These are phyloP conservation scores for Pachysandra terminalis DNA, from an alignment of 164 flowering plant species.

Conservation along the genomic window DNA sequence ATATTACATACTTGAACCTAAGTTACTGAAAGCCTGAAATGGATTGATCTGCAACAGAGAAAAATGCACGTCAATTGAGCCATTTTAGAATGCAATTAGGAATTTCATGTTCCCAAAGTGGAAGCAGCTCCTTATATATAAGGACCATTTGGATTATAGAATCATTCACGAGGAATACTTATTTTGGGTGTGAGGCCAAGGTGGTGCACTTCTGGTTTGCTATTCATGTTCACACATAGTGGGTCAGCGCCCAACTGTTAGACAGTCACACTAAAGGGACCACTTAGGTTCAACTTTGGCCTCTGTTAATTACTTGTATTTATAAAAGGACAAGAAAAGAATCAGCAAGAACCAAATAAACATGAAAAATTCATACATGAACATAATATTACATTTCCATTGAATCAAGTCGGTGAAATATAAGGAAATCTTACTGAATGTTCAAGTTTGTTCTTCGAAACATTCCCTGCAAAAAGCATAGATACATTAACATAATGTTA, in stretches of 20 bases:
- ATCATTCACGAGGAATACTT: too few relatives aligned
- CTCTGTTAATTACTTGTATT: too few relatives aligned
- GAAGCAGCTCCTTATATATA: too few relatives aligned
- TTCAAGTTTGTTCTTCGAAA: slow-evolving; percentile 39
- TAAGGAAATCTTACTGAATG: slow-evolving; percentile 44
- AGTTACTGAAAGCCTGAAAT: too few relatives aligned
- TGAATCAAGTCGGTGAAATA: not conserved
- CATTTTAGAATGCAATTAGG: too few relatives aligned
- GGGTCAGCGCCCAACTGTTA: not conserved
- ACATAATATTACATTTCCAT: not conserved
- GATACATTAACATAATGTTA: not conserved
- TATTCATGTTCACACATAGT: not conserved
- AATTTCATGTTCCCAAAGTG: too few relatives aligned
- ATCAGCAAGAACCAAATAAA: not conserved
- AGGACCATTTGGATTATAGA: too few relatives aligned
- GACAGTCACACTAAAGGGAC: too few relatives aligned
- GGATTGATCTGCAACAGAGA: too few relatives aligned
- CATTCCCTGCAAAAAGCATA: slow-evolving; percentile 45
- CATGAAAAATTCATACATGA: not conserved
- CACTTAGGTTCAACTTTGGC: too few relatives aligned
- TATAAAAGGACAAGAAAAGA: not conserved
- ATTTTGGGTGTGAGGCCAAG: not conserved
- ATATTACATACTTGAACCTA: too few relatives aligned
- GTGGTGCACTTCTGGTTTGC: not conserved
- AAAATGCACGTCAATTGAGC: too few relatives aligned